These are phyloP conservation scores for Dactylellina leptospora DNA, from an alignment of 2,329 filamentous ascomycete species.

Conservation along the genomic window DNA sequence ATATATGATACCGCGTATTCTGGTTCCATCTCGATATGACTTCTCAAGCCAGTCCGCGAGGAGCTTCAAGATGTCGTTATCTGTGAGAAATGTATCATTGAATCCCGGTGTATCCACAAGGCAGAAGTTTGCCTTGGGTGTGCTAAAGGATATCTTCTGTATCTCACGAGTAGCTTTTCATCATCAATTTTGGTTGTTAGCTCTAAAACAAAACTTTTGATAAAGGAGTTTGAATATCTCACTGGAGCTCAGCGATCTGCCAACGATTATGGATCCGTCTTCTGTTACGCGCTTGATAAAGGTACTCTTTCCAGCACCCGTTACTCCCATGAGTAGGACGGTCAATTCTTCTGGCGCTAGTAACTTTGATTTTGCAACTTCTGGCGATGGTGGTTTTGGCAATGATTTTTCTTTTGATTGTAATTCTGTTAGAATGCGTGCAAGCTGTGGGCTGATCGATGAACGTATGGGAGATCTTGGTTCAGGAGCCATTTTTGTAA, in stretches of 20 bases:
- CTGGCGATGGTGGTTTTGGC: not conserved
- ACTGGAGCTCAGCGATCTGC: constrained; percentile 59
- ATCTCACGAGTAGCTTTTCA: constrained; percentile 6
- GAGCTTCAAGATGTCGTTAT: constrained; percentile 58
- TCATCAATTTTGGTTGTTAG: too few relatives aligned
- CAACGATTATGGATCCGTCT: constrained; percentile 58
- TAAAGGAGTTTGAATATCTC: not conserved
- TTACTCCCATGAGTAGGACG: constrained; percentile 56
- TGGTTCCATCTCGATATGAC: constrained; percentile 56
- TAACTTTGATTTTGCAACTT: not conserved
- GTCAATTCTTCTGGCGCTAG: not conserved
- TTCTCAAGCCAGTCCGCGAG: constrained; percentile 56
- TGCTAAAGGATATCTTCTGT: not conserved
- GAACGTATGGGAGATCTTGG: constrained; percentile 1
- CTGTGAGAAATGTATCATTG: constrained; percentile 57
- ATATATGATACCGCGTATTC: constrained; percentile 59
- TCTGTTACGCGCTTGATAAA: constrained; percentile 60
- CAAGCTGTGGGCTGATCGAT: constrained; percentile 2
- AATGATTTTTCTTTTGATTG: not conserved
- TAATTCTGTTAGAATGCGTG: not conserved
- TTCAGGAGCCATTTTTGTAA: not conserved
- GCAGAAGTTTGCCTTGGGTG: not conserved
- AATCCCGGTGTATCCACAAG: constrained; percentile 60
- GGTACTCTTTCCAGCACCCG: constrained; percentile 60
- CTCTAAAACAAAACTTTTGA: too few relatives aligned